Conservation (phyloP, 148 eudicot genomes). For the Spergularia marina region DNA sequence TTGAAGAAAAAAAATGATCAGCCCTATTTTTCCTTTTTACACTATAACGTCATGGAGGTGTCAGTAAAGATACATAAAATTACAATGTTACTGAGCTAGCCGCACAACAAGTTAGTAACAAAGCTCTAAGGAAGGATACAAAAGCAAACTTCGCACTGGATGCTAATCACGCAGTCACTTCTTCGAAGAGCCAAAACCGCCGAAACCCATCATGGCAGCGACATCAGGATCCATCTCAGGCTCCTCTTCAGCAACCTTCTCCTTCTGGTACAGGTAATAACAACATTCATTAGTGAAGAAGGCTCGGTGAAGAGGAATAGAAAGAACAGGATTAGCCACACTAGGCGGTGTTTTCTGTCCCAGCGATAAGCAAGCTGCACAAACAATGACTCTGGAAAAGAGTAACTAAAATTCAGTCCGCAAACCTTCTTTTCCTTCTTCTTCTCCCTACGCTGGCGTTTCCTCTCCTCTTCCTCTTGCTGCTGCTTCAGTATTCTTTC, state of each 20-base stretch:
- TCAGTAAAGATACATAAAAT: slow-evolving; percentile 1
- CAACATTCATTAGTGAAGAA: slow-evolving; percentile 2
- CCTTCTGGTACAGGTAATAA: slow-evolving; percentile 50
- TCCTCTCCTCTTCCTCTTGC: slow-evolving; percentile 95
- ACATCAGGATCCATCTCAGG: slow-evolving; percentile 81
- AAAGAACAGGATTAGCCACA: background rate
- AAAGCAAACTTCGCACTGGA: background rate
- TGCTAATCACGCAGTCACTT: slow-evolving; percentile 38
- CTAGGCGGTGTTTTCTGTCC: background rate
- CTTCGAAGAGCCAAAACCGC: slow-evolving; percentile 84
- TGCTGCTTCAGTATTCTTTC: slow-evolving; percentile 89
- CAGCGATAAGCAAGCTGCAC: background rate
- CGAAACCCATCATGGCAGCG: slow-evolving; percentile 98
- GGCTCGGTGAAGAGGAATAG: background rate
- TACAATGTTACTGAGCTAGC: slow-evolving; percentile 9
- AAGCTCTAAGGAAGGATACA: background rate
- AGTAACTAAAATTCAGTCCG: background rate
- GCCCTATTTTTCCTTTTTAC: background rate
- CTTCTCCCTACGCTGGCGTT: slow-evolving; percentile 82
- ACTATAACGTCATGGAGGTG: background rate
- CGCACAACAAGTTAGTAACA: slow-evolving; percentile 4
- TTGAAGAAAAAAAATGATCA: background rate
- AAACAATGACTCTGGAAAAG: background rate
- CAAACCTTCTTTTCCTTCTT: slow-evolving; percentile 98
- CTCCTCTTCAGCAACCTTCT: slow-evolving; percentile 75